Conservation (phyloP, 116 monocot species). For the Thalassia testudinum region DNA sequence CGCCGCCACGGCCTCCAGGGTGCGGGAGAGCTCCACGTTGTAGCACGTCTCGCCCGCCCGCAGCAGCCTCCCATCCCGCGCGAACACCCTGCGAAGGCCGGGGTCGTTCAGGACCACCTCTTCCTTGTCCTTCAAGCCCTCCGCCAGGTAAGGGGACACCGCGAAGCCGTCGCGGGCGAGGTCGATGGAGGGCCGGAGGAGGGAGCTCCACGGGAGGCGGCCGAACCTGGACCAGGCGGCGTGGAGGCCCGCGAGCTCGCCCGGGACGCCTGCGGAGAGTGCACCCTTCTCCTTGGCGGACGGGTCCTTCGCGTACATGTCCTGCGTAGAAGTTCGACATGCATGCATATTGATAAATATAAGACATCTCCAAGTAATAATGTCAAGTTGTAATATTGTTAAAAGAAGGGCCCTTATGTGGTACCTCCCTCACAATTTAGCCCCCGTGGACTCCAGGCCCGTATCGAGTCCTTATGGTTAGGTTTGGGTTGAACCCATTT, state of each 20-base stretch:
- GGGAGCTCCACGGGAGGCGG: slow-evolving; percentile 59
- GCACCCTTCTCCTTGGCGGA: slow-evolving; percentile 35
- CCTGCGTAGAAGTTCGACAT: slow-evolving; percentile 9
- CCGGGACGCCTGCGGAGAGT: slow-evolving; percentile 72
- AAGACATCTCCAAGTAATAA: too few species aligned
- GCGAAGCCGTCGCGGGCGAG: slow-evolving; percentile 64
- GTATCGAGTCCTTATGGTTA: too few species aligned
- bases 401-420: too few species aligned
- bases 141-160: slow-evolving; percentile 32
- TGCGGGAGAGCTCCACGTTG: slow-evolving; percentile 36
- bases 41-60: slow-evolving; percentile 31
- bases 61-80: slow-evolving; percentile 37
- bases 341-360: neutral
- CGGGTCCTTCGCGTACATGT: slow-evolving; percentile 57
- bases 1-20: slow-evolving; percentile 36
- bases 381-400: too few species aligned
- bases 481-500: too few species aligned
- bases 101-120: slow-evolving; percentile 41
- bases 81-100: slow-evolving; percentile 47
- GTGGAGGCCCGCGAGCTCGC: slow-evolving; percentile 79
- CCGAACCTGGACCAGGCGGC: slow-evolving; percentile 67
- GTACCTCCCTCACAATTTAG: too few species aligned
- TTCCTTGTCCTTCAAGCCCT: slow-evolving; percentile 7
- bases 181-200: slow-evolving; percentile 59
- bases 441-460: too few species aligned